Conservation (phyloP, 2,329 filamentous ascomycete species). For the Fusarium euwallaceae region DNA sequence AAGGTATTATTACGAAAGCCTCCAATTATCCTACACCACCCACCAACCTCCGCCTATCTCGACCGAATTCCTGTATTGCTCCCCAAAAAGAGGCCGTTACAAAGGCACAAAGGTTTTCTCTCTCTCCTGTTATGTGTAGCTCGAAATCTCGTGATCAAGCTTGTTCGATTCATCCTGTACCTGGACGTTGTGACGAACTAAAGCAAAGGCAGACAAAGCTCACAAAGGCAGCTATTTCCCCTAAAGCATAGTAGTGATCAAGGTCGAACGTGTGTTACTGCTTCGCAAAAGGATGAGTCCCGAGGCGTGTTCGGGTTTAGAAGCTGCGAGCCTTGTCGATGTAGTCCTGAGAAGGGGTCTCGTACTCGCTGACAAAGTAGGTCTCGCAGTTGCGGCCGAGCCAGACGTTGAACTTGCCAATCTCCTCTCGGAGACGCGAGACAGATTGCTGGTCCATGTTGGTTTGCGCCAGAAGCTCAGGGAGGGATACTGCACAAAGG, state of each 20-base stretch:
- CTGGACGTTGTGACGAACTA: background rate
- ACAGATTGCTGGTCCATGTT: conserved; percentile 98
- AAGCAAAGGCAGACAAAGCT: background rate
- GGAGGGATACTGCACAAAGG: conserved; percentile 77
- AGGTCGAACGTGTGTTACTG: background rate
- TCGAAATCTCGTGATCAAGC: background rate
- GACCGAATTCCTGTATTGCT: conserved; percentile 9
- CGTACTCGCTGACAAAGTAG: conserved; percentile 85
- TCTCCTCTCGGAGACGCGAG: conserved; percentile 87
- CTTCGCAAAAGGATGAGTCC: background rate
- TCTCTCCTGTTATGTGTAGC: background rate
- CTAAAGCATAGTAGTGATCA: background rate
- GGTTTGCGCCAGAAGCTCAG: conserved; percentile 94
- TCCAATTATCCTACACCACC: conserved; percentile 39
- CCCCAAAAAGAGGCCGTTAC: conserved; percentile 14
- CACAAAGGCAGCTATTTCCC: background rate
- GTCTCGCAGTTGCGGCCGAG: conserved; percentile 80
- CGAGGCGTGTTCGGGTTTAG: conserved; percentile 39
- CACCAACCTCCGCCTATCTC: conserved; percentile 18
- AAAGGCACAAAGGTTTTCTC: background rate
- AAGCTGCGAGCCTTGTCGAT: conserved; percentile 73
- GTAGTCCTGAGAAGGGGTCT: conserved; percentile 78
- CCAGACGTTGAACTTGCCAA: conserved; percentile 89
- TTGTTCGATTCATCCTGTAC: background rate
- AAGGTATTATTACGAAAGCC: conserved; percentile 25